Evolutionary conservation across 345 rosid species (phyloP).

Genomic region (Salix arbutifolia): DNA sequence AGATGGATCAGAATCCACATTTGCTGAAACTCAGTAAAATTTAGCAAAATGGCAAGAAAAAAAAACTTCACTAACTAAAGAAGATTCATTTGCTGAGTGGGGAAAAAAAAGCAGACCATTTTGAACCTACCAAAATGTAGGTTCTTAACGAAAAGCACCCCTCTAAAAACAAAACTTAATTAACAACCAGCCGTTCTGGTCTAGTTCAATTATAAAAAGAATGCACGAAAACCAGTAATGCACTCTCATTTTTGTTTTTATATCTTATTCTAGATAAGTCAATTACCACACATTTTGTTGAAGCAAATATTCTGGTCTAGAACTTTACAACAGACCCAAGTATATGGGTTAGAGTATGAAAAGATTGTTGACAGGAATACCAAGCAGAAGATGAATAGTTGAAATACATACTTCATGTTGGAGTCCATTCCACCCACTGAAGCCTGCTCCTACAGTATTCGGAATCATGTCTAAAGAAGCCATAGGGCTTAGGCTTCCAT

Average conservation of each 20-base stretch:
- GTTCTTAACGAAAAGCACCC: background rate
- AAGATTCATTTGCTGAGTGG: background rate
- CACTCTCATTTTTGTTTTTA: background rate
- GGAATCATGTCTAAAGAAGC: conserved; percentile 76
- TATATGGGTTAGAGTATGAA: background rate
- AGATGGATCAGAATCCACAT: background rate
- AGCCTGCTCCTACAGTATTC: conserved; percentile 50
- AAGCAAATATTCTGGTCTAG: background rate
- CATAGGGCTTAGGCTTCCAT: conserved; percentile 94
- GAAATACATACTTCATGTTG: conserved; percentile 52
- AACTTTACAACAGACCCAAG: background rate
- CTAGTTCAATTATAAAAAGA: background rate
- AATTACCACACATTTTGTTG: background rate
- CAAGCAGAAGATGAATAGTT: conserved; percentile 1
- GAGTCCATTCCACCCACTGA: conserved; percentile 71
- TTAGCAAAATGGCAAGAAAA: no score
- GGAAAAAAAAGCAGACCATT: background rate
- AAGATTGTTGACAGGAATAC: background rate
- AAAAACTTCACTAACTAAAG: background rate
- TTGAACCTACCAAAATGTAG: background rate
- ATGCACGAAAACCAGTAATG: background rate
- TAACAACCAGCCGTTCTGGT: background rate
- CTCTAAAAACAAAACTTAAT: conserved; percentile 4
- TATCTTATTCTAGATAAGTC: background rate
- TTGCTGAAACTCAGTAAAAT: background rate